Conservation (phyloP, 208 protist genomes). For the Histomonas meleagridis region DNA sequence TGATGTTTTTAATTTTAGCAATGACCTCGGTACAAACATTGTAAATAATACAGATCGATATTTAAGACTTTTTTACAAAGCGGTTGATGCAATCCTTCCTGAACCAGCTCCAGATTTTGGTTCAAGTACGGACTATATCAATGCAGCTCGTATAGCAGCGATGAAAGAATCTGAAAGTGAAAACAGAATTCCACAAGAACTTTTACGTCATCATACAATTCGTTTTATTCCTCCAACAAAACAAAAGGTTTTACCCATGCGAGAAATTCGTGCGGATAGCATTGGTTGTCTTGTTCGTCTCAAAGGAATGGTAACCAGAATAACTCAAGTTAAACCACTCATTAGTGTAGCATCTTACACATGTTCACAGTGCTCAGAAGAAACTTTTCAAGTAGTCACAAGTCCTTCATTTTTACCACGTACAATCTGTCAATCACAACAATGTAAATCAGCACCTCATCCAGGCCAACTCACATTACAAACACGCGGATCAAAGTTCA, state of each 20-base stretch:
- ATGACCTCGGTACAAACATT: conserved; percentile 36
- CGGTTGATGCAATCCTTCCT: conserved; percentile 49
- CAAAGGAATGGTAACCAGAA: conserved; percentile 63
- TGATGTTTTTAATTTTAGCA: conserved; percentile 40
- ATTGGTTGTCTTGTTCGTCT: conserved; percentile 56
- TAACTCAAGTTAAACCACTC: conserved; percentile 66
- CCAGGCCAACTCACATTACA: conserved; percentile 58
- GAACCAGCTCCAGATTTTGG: neutral
- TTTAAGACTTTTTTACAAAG: conserved; percentile 40
- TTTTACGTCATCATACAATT: neutral
- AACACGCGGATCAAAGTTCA: conserved; percentile 69
- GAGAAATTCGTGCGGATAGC: conserved; percentile 33
- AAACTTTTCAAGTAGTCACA: conserved; percentile 65
- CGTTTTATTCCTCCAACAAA: neutral
- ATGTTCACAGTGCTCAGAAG: conserved; percentile 62
- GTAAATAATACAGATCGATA: conserved; percentile 51
- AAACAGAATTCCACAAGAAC: neutral
- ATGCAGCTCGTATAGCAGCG: neutral
- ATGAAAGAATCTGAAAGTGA: neutral
- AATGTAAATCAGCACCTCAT: conserved; percentile 49
- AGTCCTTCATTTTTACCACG: conserved; percentile 57
- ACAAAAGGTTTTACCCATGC: neutral
- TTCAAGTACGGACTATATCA: neutral
- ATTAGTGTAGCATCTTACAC: conserved; percentile 66
- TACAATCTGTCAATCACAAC: conserved; percentile 47